These are phyloP conservation scores for Ophiostoma australiae DNA, from an alignment of 2,329 filamentous ascomycete genomes.

Conservation along the genomic window DNA sequence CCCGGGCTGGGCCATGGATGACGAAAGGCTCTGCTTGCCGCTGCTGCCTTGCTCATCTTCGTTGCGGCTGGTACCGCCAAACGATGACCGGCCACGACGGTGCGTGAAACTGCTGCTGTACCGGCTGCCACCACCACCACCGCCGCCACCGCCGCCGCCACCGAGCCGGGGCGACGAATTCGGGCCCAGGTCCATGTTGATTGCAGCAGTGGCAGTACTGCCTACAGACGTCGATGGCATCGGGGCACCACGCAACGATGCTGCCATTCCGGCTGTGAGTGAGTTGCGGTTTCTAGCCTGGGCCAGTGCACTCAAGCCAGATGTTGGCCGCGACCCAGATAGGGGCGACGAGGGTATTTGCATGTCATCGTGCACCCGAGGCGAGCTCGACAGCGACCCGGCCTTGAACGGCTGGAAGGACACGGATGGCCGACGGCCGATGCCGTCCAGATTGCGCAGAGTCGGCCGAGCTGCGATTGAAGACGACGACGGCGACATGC, in stretches of 20 bases:
- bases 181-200: constrained; percentile 51
- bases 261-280: constrained; percentile 68
- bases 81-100: constrained; percentile 70
- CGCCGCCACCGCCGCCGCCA: constrained; percentile 36
- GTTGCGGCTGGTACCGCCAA: constrained; percentile 62
- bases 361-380: constrained; percentile 49
- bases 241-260: constrained; percentile 64
- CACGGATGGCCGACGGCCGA: constrained; percentile 69
- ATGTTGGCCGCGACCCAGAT: constrained; percentile 43
- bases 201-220: constrained; percentile 18
- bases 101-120: constrained; percentile 96
- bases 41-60: constrained; percentile 76
- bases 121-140: constrained; percentile 58
- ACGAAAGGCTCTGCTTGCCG: constrained; percentile 69
- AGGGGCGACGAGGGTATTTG: constrained; percentile 52
- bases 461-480: constrained; percentile 33
- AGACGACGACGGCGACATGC: constrained; percentile 14
- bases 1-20: constrained; percentile 65
- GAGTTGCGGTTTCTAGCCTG: constrained; percentile 66
- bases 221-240: constrained; percentile 36
- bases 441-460: constrained; percentile 46
- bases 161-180: constrained; percentile 66
- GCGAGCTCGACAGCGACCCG: constrained; percentile 87
- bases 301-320: constrained; percentile 45
- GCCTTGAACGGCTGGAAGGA: constrained; percentile 97